Conservation (phyloP, 768 basidiomycete genomes). For the Clathrus columnatus region DNA sequence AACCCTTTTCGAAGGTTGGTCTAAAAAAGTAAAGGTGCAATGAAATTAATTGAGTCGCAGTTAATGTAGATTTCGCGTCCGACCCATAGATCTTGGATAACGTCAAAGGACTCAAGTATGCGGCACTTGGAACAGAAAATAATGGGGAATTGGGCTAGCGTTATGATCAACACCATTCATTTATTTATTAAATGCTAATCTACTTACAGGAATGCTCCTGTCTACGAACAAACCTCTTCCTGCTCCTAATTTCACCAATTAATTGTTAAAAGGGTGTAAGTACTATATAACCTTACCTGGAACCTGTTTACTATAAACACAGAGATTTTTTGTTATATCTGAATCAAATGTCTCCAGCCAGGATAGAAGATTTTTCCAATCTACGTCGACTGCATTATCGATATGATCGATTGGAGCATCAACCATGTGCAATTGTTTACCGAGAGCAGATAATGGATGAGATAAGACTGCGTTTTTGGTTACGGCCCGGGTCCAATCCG, state of each 20-base stretch:
- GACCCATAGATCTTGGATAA: slow-evolving; percentile 51
- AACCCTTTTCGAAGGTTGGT: slow-evolving; percentile 28
- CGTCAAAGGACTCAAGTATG: slow-evolving; percentile 67
- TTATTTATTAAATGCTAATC: too few species aligned
- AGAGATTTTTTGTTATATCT: slow-evolving; percentile 32
- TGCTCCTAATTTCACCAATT: slow-evolving; percentile 35
- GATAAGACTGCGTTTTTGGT: too few species aligned
- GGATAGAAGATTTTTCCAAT: slow-evolving; percentile 39
- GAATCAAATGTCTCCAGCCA: slow-evolving; percentile 49
- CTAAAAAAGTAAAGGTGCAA: slow-evolving; percentile 70
- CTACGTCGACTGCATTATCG: slow-evolving; percentile 3
- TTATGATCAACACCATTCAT: too few species aligned
- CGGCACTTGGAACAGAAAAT: slow-evolving; percentile 60
- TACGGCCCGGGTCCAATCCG: not conserved
- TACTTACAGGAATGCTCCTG: slow-evolving; percentile 33
- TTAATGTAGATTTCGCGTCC: slow-evolving; percentile 24
- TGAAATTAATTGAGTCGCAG: slow-evolving; percentile 68
- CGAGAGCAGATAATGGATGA: too few species aligned
- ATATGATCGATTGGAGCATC: too few species aligned
- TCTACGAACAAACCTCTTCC: slow-evolving; percentile 65
- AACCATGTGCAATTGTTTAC: too few species aligned
- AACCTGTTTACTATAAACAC: slow-evolving; percentile 43
- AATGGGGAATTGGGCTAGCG: slow-evolving; percentile 31
- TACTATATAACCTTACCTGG: slow-evolving; percentile 34
- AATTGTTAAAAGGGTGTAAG: not conserved